Conservation (phyloP, 495 filamentous ascomycete genomes). For the Podospora conica region DNA sequence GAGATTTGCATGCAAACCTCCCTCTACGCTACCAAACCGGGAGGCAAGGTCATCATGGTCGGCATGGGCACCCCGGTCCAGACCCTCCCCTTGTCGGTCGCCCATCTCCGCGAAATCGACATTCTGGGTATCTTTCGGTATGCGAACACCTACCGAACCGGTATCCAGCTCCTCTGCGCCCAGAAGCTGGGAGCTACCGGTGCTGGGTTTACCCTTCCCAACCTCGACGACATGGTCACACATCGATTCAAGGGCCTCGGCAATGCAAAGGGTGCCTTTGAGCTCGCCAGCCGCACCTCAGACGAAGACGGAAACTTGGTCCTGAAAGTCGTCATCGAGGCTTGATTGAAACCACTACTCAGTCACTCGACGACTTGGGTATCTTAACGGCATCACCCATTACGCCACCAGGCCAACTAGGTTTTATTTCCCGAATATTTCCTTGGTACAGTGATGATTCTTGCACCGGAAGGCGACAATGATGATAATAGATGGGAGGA, state of each 20-base stretch:
- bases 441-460: background rate
- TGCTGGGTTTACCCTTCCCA: constrained; percentile 50
- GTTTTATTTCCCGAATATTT: background rate
- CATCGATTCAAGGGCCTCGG: constrained; percentile 67
- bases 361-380: background rate
- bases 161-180: constrained; percentile 59
- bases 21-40: constrained; percentile 74
- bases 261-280: constrained; percentile 62
- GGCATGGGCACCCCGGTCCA: constrained; percentile 93
- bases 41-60: constrained; percentile 78
- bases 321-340: constrained; percentile 77
- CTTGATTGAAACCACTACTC: constrained; percentile 14
- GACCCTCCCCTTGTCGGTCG: constrained; percentile 77
- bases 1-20: constrained; percentile 79
- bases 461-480: background rate
- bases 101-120: constrained; percentile 83
- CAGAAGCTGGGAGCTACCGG: constrained; percentile 42
- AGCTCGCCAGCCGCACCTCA: constrained; percentile 71
- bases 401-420: background rate
- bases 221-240: constrained; percentile 64
- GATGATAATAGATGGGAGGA: background rate
- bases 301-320: constrained; percentile 73
- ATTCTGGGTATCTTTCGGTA: constrained; percentile 91
- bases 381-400: background rate
- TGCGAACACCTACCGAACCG: constrained; percentile 77